Evolutionary conservation across 805 yeast species (phyloP), one percentile per base, ranked within the genome.

Genomic region (Zygosaccharomyces lentus): DNA sequence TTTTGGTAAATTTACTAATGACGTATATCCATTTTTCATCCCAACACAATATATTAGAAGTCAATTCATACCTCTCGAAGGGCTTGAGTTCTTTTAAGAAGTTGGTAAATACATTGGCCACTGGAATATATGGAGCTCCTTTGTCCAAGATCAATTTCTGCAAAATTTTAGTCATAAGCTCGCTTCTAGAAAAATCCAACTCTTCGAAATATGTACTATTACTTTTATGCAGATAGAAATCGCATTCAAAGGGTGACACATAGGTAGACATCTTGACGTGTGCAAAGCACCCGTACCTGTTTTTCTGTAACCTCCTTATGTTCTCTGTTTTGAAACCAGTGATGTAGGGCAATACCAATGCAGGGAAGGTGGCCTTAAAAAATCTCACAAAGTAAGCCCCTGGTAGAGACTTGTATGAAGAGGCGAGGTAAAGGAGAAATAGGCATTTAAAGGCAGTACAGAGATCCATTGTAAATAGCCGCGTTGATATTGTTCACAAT

Each of bases 121-220:
- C 82, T 0, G 97, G 96, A 1, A 82, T 69, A 61, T 78, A 87
- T 0, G 89, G 86, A 32, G 57, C 54, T 34, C 49, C 55, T 46
- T 70, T 72, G 41, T 68, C 72, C 50, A 69, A 61, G 55, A 82
- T 80, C 46, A 79, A 69, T 52, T 74, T 75, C 56, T 78, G 82
- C 55, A 90, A 77, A 4, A 79, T 66, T 37, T 68, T 64, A 19
- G 77, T 66, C 68, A 88, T 68, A 45, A 82, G 65, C 46, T 80
- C 78, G 6, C 85, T 73, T 60, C 97, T 78, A 2, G 87, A 80
- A 51, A 88, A 72, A 61, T 90, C 97, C 61, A 87, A 70, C 54
- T 90, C 97, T 15, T 73, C 68, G 58, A 85, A 84, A 66, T 90
- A 91, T 1, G 96, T 84, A 6, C 91, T 81, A 63, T 91, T 91